These are phyloP conservation scores for Hyaloraphidium curvatum DNA, from an alignment of 192 early-diverging fungal species.

Conservation along the genomic window DNA sequence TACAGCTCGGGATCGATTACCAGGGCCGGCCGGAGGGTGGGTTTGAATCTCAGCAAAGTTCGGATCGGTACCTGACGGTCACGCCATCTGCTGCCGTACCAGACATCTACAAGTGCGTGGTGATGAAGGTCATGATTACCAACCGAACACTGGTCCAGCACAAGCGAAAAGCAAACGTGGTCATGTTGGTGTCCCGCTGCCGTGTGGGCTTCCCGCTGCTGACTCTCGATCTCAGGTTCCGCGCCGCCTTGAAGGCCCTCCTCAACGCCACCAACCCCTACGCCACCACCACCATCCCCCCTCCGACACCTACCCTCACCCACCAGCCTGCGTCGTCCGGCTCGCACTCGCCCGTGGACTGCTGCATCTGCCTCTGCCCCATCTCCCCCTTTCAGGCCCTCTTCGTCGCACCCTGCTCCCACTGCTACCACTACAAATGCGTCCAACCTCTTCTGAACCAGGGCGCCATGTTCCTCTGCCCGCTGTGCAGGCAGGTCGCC, in stretches of 20 bases:
- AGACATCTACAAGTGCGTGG: slow-evolving; percentile 88
- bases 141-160: slow-evolving; percentile 36
- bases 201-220: background rate
- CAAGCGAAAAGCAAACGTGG: slow-evolving; percentile 41
- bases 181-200: slow-evolving; percentile 8
- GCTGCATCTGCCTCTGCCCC: slow-evolving; percentile 78
- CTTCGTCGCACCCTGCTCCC: slow-evolving; percentile 82
- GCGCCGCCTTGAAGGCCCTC: slow-evolving; percentile 19
- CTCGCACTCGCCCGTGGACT: slow-evolving; percentile 20
- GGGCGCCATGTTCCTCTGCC: slow-evolving; percentile 57
- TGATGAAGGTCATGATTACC: slow-evolving; percentile 26
- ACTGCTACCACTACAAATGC: slow-evolving; percentile 88
- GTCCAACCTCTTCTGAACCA: slow-evolving; percentile 64
- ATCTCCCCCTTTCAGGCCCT: slow-evolving; percentile 76
- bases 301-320: too few relatives aligned
- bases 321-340: too few relatives aligned
- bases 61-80: too few relatives aligned
- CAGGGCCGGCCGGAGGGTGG: slow-evolving; percentile 70
- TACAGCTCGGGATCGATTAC: slow-evolving; percentile 94
- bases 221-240: slow-evolving; percentile 8
- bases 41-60: background rate
- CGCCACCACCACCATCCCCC: background rate
- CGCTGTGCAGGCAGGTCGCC: slow-evolving; percentile 78
- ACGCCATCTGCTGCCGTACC: background rate
- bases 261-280: slow-evolving; percentile 16